Base-by-base conservation (phyloP, 2,329 filamentous ascomycete species). In the Botrytis squamosa region DNA sequence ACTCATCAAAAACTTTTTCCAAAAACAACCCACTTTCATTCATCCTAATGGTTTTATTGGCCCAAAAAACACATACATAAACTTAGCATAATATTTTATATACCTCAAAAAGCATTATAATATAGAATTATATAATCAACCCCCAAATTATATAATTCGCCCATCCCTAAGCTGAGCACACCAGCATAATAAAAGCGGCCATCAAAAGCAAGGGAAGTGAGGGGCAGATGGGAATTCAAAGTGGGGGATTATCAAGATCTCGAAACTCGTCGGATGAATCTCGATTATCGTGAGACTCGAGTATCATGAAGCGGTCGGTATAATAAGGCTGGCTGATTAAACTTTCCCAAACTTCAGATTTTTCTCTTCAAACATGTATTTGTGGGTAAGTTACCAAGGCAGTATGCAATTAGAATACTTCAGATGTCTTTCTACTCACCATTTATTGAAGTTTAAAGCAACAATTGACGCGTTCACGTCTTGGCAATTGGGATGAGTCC, bases 211-310 rank as follows among this genome's bases (percentile, higher is more conserved):
- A 60, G 33, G 33, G 36, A 38, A 12, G 33, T 55, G 59, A 62
- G 59, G 59, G 59, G 59, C 59, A 62, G 20, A 40, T 62, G 14
- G 12, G 36, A 40, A 62, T 62, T 36, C 40, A n/a, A 67, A 52
- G 44, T 67, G 65, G 65, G 65, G 65, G 65, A 52, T 67, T 46
- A 9, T 36, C 44, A n/a, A 20, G 29, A 36, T 67, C 65, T 16
- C 65, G 65, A 67, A 52, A 67, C n/a, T 33, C 46, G 49, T 67
- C 44, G 38, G 38, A 42, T 33, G 38, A 42, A 55, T 55, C 29
- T 55, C 52, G 25, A 55, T 55, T 25, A 55, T 55, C 52, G 52
- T 55, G 52, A 55, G 52, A 55, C 52, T 55, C 25, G 12, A 55
- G 52, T 29, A 55, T 55, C 52, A 29, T 46, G 44, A 22, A 46